These are phyloP conservation scores for Fusarium sp. DNA, from an alignment of 2,329 filamentous ascomycete genomes.

Conservation along the genomic window DNA sequence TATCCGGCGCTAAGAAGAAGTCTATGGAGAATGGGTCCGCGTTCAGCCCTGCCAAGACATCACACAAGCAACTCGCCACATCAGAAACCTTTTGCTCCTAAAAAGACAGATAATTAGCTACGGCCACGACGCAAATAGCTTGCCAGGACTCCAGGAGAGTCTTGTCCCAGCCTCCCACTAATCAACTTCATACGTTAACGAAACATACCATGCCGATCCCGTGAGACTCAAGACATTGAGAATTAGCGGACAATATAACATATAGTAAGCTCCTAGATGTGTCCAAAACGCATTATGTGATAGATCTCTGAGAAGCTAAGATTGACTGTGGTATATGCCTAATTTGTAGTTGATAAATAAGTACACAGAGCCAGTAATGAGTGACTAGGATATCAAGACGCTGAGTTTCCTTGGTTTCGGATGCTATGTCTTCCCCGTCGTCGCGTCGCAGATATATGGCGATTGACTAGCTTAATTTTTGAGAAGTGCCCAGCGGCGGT, in stretches of 20 bases:
- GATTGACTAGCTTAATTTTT: not conserved
- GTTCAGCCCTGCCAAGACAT: conserved; percentile 15
- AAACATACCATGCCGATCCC: conserved; percentile 38
- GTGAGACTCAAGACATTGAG: conserved; percentile 26
- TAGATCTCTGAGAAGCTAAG: not conserved
- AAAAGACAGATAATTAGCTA: not conserved
- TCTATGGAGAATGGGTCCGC: not conserved
- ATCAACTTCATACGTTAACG: not conserved
- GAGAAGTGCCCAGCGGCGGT: not conserved
- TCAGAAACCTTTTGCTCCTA: conserved; percentile 40
- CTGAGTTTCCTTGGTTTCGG: conserved; percentile 35
- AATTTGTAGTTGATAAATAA: conserved; percentile 31
- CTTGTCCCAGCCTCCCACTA: not conserved
- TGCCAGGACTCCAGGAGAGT: not conserved
- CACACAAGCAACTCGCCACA: conserved; percentile 36
- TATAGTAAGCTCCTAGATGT: conserved; percentile 27
- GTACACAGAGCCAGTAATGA: conserved; percentile 34
- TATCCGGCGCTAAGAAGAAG: conserved; percentile 6
- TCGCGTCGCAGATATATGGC: not conserved
- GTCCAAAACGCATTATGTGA: conserved; percentile 5
- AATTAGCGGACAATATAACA: conserved; percentile 18
- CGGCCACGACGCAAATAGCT: not conserved
- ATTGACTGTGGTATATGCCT: not conserved
- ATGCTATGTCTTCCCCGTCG: not conserved
- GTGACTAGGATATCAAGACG: conserved; percentile 34